Percentiles rank a stretch among this genome's conserved stretches.
Conservation (phyloP, 2,329 filamentous ascomycete genomes). For the Fusarium verrucosum region DNA sequence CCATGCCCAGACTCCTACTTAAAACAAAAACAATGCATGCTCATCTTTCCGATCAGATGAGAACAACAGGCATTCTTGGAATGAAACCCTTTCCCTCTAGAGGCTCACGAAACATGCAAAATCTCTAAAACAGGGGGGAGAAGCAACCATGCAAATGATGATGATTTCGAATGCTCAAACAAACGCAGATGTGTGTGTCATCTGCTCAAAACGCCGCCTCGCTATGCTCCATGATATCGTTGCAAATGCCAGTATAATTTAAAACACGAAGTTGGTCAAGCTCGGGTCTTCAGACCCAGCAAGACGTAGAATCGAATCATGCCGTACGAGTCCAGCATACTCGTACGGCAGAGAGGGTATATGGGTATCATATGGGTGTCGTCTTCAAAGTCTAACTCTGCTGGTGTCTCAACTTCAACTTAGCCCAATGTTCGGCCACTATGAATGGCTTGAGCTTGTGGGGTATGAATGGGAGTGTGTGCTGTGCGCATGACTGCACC, state of each 20-base stretch:
- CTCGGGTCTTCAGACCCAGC: constrained; percentile 28
- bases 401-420: constrained; percentile 27
- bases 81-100: constrained; percentile 22
- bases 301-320: constrained; percentile 36
- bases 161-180: constrained; percentile 35
- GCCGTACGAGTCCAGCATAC: constrained; percentile 21
- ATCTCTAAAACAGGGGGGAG: constrained; percentile 21
- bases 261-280: constrained; percentile 30
- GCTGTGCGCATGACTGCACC: constrained; percentile 45
- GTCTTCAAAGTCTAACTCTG: constrained; percentile 27
- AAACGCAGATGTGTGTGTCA: constrained; percentile 38
- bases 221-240: constrained; percentile 53
- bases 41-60: constrained; percentile 5
- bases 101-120: constrained; percentile 16
- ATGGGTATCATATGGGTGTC: constrained; percentile 47
- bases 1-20: constrained; percentile 32
- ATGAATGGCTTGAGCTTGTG: constrained; percentile 59
- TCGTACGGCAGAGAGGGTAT: constrained; percentile 37
- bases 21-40: constrained; percentile 8
- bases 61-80: constrained; percentile 16
- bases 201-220: constrained; percentile 50
- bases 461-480: constrained; percentile 46
- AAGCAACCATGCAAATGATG: constrained; percentile 26
- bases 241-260: constrained; percentile 36
- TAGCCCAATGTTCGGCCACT: constrained; percentile 63